Conservation (phyloP, 345 rosid species). For the Corymbia maculata region DNA sequence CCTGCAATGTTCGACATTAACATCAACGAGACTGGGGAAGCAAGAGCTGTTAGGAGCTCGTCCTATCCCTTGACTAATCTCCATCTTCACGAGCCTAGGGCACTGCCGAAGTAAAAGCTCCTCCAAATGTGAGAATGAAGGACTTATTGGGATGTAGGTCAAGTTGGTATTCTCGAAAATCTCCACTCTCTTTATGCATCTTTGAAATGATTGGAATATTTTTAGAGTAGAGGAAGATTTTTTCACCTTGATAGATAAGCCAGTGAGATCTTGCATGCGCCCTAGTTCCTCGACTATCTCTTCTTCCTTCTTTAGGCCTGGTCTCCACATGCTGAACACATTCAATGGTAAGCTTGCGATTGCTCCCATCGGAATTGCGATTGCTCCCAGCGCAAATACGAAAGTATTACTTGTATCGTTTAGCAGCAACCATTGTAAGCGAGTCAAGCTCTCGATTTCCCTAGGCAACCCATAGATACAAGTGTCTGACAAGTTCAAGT, state of each 20-base stretch:
- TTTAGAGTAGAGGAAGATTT: neutral
- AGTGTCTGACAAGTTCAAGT: neutral
- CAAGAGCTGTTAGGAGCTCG: neutral
- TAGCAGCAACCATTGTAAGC: neutral
- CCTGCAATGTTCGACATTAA: neutral
- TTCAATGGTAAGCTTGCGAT: neutral
- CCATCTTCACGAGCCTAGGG: neutral
- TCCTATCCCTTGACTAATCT: neutral
- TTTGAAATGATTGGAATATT: neutral
- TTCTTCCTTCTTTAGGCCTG: neutral
- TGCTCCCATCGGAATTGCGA: neutral
- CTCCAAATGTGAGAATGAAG: too few relatives aligned
- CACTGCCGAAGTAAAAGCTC: accelerated
- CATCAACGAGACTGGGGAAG: neutral
- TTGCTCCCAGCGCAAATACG: neutral
- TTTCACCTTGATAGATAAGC: neutral
- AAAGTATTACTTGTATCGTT: accelerated
- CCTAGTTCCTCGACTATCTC: neutral
- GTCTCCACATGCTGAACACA: neutral
- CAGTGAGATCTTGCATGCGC: neutral
- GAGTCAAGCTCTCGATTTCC: neutral
- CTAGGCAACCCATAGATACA: accelerated
- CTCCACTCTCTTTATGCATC: neutral
- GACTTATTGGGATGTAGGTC: neutral
- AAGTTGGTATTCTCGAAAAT: accelerated